A percentile compares a stretch with the other conserved stretches of the same genome.
phyloP scores from a whole-genome alignment of 2,329 filamentous ascomycete genomes.

The Periconia sp. region DNA sequence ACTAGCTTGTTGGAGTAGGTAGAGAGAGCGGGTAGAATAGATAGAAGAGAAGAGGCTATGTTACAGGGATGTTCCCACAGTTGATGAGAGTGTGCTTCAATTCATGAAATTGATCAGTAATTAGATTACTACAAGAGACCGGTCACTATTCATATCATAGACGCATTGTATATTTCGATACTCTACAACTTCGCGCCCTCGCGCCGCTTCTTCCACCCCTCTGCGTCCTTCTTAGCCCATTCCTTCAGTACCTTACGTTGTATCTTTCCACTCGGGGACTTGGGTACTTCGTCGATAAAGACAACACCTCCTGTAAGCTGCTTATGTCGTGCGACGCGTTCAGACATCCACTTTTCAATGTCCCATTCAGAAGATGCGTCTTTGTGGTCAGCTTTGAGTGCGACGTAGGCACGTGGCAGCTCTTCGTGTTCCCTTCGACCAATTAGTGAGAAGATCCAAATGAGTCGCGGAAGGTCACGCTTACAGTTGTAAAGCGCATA shows the following conservation, averaged over 20 bases:
- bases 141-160: too few relatives aligned
- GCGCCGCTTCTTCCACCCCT: constrained; percentile 16
- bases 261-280: constrained; percentile 41
- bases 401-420: constrained; percentile 41
- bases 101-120: too few relatives aligned
- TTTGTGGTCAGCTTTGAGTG: constrained; percentile 34
- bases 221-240: constrained; percentile 35
- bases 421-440: constrained; percentile 25
- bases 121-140: too few relatives aligned
- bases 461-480: background rate
- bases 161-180: background rate
- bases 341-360: constrained; percentile 45
- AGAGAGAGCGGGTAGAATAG: too few relatives aligned
- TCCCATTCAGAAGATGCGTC: constrained; percentile 39
- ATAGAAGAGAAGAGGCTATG: too few relatives aligned
- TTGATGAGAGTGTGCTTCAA: too few relatives aligned
- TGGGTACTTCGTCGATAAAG: constrained; percentile 43
- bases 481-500: constrained; percentile 41
- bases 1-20: too few relatives aligned
- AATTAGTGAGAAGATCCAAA: constrained; percentile 1
- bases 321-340: constrained; percentile 50
- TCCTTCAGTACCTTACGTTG: constrained; percentile 39
- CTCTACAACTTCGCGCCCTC: constrained; percentile 29
- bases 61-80: too few relatives aligned
- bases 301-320: constrained; percentile 45